Base-by-base conservation (phyloP, 192 early-diverging fungal genomes). In the Rhizoclosmatium globosum region DNA sequence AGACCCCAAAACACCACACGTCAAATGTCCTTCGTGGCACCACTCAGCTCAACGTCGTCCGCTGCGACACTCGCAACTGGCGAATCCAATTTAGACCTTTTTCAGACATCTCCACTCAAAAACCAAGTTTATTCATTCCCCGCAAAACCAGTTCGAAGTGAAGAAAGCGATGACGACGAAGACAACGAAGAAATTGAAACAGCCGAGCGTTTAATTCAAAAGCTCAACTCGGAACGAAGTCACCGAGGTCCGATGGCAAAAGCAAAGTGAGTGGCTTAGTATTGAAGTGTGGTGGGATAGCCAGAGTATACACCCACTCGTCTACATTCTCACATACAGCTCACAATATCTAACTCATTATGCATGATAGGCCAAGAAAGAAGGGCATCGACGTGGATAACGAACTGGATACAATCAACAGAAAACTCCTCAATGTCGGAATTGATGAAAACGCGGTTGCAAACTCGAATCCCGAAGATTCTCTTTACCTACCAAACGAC, bases 161-260 rank as follows among this genome's bases (percentile, higher is more conserved):
- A 13, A 11, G 71, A 72, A 6, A 44, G 43, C 15, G 71, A 72
- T 6, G 56, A 58, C 0, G 71, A 72, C 19, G 7, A 7, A n/a
- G 65, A 77, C n/a, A 46, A 77, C n/a, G 19, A n/a, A 3, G 48
- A 77, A 39, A 50, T 74, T 47, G 65, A 47, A 38, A 38, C 19
- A 4, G 48, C 47, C 1, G 47, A 65, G 66, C 21, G 6, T 17
- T 47, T 68, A 15, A 46, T 68, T 39, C 64, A 67, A 53, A 68
- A 68, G 48, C 21, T 68, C 44, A 68, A 77, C 48, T 39, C 11
- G 3, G 65, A 45, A 4, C 68, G n/a, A 21, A 17, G 42, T 38
- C 77, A 79, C 23, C 50, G 77, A 6, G 77, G 77, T 11, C 77
- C 77, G n/a, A n/a, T 71, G n/a, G 41, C 77, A 3, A 79, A 79